Conservation (phyloP, 352 stramenopile species). For the Plasmopara viticola region DNA sequence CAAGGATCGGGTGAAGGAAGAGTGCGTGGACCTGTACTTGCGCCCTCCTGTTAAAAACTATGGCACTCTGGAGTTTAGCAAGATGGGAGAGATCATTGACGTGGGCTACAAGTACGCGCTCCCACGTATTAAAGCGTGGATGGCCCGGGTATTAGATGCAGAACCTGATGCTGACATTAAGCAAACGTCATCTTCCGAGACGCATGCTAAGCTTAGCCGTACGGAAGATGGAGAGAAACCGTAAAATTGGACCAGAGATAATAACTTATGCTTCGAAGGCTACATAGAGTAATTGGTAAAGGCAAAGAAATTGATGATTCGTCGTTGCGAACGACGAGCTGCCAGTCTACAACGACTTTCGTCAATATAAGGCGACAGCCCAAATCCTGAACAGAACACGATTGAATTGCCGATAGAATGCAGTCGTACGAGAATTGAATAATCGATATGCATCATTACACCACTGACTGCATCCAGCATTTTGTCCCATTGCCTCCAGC, state of each 20-base stretch:
- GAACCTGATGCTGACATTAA: constrained; percentile 66
- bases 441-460: constrained; percentile 76
- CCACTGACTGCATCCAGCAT: constrained; percentile 69
- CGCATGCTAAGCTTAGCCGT: constrained; percentile 16
- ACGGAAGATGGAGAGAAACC: background rate
- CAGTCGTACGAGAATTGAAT: constrained; percentile 62
- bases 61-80: constrained; percentile 89
- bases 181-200: constrained; percentile 7
- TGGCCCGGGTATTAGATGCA: constrained; percentile 36
- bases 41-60: constrained; percentile 85
- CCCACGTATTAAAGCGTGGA: constrained; percentile 59
- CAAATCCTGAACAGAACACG: constrained; percentile 48
- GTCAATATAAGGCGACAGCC: constrained; percentile 60
- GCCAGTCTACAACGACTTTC: constrained; percentile 47
- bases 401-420: constrained; percentile 40
- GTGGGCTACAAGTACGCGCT: constrained; percentile 80
- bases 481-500: constrained; percentile 78
- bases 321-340: constrained; percentile 54
- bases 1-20: constrained; percentile 76
- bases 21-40: constrained; percentile 86
- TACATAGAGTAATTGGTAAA: constrained; percentile 10
- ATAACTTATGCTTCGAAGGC: too few relatives aligned
- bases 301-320: constrained; percentile 7
- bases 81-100: constrained; percentile 88
- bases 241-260: too few relatives aligned